Evolutionary conservation across 2,329 filamentous ascomycete species (phyloP), one percentile per base, ranked within the genome.

Genomic region (Biscogniauxia sp.): DNA sequence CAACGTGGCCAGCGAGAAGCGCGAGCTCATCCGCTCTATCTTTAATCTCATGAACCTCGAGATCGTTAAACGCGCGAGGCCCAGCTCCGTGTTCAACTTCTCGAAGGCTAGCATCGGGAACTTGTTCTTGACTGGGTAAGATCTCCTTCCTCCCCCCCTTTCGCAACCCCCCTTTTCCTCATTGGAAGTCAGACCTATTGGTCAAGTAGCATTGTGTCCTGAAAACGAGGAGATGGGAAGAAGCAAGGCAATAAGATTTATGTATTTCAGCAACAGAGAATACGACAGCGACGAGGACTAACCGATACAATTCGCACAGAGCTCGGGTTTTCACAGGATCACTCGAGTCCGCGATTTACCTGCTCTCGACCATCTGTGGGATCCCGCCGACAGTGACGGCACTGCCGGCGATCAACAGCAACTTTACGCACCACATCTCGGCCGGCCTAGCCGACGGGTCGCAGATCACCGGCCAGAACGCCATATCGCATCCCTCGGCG

Each of bases 361-460:
- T 98, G 1, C 83, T 98, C 4, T 90, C 90, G 55, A 90, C 89
- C 68, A 91, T 97, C 65, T 96, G 93, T 71, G 87, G 86, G n/a
- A 90, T 98, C 0, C 90, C 92, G 0, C 83, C 86, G 11, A 82
- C 87, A 56, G 87, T 95, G 5, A 84, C 87, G 0, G 92, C 97
- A 0, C 86, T 98, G 17, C 95, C 94, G 0, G 92, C 91, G 3
- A 91, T 98, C 68, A 96, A 97, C 79, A 93, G 90, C 64, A 98
- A 97, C 74, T 97, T 97, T 78, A 92, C 92, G 0, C 91, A 96
- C 70, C 94, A 98, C 75, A 98, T 98, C 67, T 92, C 90, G 5
- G 94, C 93, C 1, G 89, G 90, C 0, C 82, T 98, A 0, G 79
- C 81, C 19, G 86, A 97, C 72, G 92, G 91, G 7, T 87, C 85